Percentiles rank a stretch among this genome's conserved stretches.
Conservation (phyloP, 2,329 filamentous ascomycete species). For the Fusarium sp. region DNA sequence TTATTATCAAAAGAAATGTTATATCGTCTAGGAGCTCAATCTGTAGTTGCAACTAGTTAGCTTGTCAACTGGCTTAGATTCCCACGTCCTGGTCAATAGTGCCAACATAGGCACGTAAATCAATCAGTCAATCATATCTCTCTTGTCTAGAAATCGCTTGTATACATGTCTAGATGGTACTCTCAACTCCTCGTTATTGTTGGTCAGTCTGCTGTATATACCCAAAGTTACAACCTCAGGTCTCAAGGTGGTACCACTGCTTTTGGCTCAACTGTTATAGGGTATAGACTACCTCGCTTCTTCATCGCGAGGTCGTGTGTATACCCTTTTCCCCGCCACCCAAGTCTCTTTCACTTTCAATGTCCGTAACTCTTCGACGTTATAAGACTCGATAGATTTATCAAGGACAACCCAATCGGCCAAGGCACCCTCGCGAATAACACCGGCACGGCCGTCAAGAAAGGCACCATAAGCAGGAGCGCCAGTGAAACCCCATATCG, state of each 20-base stretch:
- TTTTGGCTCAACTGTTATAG: background rate
- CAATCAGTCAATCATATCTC: background rate
- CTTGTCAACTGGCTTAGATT: background rate
- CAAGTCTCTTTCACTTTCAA: constrained; percentile 73
- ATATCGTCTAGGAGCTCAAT: background rate
- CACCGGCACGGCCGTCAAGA: constrained; percentile 67
- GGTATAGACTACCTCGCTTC: background rate
- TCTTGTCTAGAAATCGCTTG: background rate
- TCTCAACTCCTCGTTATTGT: background rate
- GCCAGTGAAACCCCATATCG: constrained; percentile 70
- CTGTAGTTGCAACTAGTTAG: background rate
- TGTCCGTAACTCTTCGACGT: constrained; percentile 63
- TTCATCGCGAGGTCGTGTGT: constrained; percentile 36
- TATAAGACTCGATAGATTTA: constrained; percentile 61
- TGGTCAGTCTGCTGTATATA: background rate
- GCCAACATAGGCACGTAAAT: background rate
- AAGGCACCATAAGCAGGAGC: constrained; percentile 70
- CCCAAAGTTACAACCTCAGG: background rate
- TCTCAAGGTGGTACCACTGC: background rate
- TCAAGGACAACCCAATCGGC: constrained; percentile 80
- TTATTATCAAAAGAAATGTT: constrained; percentile 5
- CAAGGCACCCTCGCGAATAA: constrained; percentile 68
- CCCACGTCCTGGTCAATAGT: background rate
- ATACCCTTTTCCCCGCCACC: constrained; percentile 69
- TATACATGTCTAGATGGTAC: background rate